Conservation (phyloP, 164 flowering plant species). For the Malania oleifera region DNA sequence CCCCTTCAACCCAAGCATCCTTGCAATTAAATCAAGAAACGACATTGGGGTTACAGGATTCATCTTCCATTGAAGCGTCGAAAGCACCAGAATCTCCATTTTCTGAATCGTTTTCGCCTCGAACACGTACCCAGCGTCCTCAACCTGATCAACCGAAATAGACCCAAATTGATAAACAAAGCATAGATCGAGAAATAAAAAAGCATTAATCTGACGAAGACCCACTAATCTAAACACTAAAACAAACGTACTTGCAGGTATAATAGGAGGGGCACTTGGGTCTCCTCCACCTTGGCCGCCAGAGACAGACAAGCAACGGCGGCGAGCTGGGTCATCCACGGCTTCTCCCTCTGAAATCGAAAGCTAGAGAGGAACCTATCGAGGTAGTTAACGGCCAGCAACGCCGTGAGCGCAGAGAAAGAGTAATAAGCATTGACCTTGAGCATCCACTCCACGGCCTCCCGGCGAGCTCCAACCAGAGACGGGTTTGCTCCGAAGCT, state of each 20-base stretch:
- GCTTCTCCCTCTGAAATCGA: slow-evolving; percentile 51
- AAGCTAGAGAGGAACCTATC: slow-evolving; percentile 62
- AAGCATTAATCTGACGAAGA: slow-evolving; percentile 4
- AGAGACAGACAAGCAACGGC: slow-evolving; percentile 86
- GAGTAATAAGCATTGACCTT: slow-evolving; percentile 49
- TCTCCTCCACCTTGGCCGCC: slow-evolving; percentile 90
- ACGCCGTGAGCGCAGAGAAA: slow-evolving; percentile 64
- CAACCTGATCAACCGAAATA: slow-evolving; percentile 43
- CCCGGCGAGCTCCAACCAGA: slow-evolving; percentile 35
- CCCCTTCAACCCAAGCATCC: slow-evolving; percentile 52
- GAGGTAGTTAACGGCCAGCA: slow-evolving; percentile 68
- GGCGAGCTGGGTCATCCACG: slow-evolving; percentile 80
- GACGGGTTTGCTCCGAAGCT: slow-evolving; percentile 23
- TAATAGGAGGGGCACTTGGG: slow-evolving; percentile 69
- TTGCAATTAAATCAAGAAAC: slow-evolving; percentile 59
- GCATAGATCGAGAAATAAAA: neutral
- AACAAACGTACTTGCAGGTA: slow-evolving; percentile 62
- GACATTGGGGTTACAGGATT: slow-evolving; percentile 75
- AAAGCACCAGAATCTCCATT: slow-evolving; percentile 81
- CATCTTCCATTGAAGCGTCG: slow-evolving; percentile 85
- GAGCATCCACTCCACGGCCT: slow-evolving; percentile 75
- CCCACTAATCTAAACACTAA: neutral
- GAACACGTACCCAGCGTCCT: slow-evolving; percentile 52
- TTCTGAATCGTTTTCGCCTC: slow-evolving; percentile 78
- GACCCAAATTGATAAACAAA: slow-evolving; percentile 5